These are phyloP conservation scores for Secale cereale DNA, from an alignment of 176 grass and related monocot species.

Conservation along the genomic window DNA sequence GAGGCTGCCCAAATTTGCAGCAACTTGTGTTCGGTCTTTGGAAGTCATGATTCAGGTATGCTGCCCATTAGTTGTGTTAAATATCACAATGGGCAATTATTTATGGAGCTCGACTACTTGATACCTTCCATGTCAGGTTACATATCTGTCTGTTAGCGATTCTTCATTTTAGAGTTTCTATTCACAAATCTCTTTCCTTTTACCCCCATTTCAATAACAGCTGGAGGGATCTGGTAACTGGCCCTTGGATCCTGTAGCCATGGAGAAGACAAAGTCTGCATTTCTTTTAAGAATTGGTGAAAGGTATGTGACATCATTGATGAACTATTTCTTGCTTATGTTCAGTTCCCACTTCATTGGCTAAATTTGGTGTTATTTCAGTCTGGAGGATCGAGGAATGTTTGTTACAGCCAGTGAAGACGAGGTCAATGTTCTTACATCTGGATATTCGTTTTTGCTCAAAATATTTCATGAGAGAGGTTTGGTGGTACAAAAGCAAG, in stretches of 20 bases:
- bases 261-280: constrained; percentile 88
- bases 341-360: constrained; percentile 13
- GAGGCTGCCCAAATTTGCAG: constrained; percentile 38
- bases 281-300: constrained; percentile 98
- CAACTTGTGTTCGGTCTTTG: constrained; percentile 67
- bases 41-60: constrained; percentile 93
- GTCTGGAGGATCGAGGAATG: constrained; percentile 74
- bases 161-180: constrained; percentile 4
- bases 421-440: constrained; percentile 78
- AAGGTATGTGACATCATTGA: constrained; percentile 54
- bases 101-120: background rate
- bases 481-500: constrained; percentile 56
- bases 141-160: background rate
- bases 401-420: constrained; percentile 73
- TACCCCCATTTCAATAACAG: constrained; percentile 38
- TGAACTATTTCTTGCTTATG: constrained; percentile 10
- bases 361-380: constrained; percentile 36
- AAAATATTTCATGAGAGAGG: constrained; percentile 89
- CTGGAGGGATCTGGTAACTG: constrained; percentile 95
- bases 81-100: background rate
- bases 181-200: constrained; percentile 17
- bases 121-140: constrained; percentile 16
- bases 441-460: constrained; percentile 90
- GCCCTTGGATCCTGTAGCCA: constrained; percentile 81
- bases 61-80: background rate